Evolutionary conservation across 2,329 filamentous ascomycete genomes (phyloP).

Genomic region (Dactylonectria macrodidyma): DNA sequence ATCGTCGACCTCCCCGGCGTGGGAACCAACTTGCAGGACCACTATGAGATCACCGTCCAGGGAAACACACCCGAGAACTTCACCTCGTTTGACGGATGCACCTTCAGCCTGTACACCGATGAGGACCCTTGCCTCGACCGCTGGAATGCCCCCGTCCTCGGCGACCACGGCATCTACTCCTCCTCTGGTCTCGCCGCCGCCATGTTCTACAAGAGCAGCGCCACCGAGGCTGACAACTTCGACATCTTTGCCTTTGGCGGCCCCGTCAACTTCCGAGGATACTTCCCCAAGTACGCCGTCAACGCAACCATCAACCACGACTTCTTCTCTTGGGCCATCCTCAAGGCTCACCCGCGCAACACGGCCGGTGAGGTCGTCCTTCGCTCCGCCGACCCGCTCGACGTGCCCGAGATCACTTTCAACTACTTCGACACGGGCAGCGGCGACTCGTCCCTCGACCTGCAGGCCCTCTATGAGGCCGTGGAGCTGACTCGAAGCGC

Average conservation of each 20-base stretch:
- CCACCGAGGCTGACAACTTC: slow-evolving; percentile 55
- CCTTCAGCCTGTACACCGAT: slow-evolving; percentile 47
- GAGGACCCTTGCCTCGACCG: slow-evolving; percentile 55
- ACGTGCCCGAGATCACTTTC: slow-evolving; percentile 74
- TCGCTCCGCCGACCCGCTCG: slow-evolving; percentile 72
- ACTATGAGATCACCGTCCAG: slow-evolving; percentile 60
- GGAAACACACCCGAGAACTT: slow-evolving; percentile 47
- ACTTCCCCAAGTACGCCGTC: slow-evolving; percentile 68
- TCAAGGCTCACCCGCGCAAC: slow-evolving; percentile 77
- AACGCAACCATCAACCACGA: slow-evolving; percentile 61
- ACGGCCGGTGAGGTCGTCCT: slow-evolving; percentile 74
- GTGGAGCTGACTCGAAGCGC: slow-evolving; percentile 66
- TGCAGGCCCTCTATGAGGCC: slow-evolving; percentile 70
- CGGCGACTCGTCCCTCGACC: slow-evolving; percentile 62
- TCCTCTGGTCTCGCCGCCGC: slow-evolving; percentile 68
- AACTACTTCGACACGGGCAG: slow-evolving; percentile 70
- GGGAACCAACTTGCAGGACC: slow-evolving; percentile 73
- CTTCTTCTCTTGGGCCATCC: slow-evolving; percentile 58
- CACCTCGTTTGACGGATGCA: slow-evolving; percentile 50
- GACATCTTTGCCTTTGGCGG: slow-evolving; percentile 71
- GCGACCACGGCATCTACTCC: slow-evolving; percentile 53
- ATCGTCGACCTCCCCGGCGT: slow-evolving; percentile 70
- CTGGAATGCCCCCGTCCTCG: slow-evolving; percentile 49
- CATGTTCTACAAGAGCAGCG: slow-evolving; percentile 56
- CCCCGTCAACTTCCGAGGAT: slow-evolving; percentile 69